Percentiles rank a stretch among this genome's conserved stretches.
phyloP scores from a whole-genome alignment of 1,284 basidiomycete species.

The Malassezia obtusa region DNA sequence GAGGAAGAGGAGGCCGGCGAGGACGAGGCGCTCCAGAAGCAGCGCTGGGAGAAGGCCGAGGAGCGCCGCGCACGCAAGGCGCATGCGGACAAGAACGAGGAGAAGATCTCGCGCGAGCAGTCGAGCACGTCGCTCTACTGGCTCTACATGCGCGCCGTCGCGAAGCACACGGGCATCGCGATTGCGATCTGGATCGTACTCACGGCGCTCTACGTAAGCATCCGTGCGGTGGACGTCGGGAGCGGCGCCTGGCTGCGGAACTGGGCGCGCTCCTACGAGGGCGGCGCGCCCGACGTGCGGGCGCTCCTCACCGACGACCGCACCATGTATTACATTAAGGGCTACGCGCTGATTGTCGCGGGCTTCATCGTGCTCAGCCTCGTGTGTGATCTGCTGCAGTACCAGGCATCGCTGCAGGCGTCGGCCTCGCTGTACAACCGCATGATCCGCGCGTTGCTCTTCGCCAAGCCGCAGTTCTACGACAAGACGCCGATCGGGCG shows the following conservation, averaged over 20 bases:
- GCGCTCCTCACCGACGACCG: constrained; percentile 14
- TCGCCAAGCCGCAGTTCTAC: constrained; percentile 56
- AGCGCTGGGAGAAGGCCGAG: constrained; percentile 27
- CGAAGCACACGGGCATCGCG: constrained; percentile 18
- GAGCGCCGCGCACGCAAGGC: constrained; percentile 10
- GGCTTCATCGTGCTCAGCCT: constrained; percentile 33
- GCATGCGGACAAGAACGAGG: constrained; percentile 35
- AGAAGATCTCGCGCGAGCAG: constrained; percentile 37
- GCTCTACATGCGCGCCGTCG: constrained; percentile 35
- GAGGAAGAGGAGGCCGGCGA: constrained; percentile 11
- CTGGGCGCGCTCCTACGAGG: constrained; percentile 42
- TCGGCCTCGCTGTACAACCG: constrained; percentile 39
- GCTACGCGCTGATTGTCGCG: constrained; percentile 31
- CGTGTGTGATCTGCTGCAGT: constrained; percentile 30
- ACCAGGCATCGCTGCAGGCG: constrained; percentile 33
- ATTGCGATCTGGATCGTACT: constrained; percentile 31
- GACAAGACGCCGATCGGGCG: constrained; percentile 44
- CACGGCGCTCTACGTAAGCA: constrained; percentile 28
- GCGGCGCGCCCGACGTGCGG: constrained; percentile 8
- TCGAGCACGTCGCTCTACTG: constrained; percentile 34
- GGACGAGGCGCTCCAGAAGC: constrained; percentile 25
- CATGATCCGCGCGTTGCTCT: constrained; percentile 72
- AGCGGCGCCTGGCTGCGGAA: constrained; percentile 41
- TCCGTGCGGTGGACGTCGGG: constrained; percentile 31
- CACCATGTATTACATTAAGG: constrained; percentile 36